A percentile compares a stretch with the other conserved stretches of the same genome.
phyloP scores from a whole-genome alignment of 2,329 filamentous ascomycete species.

The Teratosphaeria zuluensis region DNA sequence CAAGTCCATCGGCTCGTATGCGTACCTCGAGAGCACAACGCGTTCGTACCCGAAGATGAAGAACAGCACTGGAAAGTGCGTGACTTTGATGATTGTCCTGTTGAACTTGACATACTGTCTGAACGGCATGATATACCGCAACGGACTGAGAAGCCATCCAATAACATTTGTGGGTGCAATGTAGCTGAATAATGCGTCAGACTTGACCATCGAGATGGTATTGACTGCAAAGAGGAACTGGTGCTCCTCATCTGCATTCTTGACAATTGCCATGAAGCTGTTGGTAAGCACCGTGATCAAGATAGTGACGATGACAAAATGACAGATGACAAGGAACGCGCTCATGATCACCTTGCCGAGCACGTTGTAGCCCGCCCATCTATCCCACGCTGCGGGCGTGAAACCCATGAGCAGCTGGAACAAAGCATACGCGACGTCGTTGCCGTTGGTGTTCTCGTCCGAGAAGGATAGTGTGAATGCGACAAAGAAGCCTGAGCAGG shows the following conservation, averaged over 20 bases:
- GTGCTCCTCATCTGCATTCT: constrained; percentile 88
- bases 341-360: constrained; percentile 68
- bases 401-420: constrained; percentile 96
- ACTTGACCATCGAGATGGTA: constrained; percentile 96
- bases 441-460: constrained; percentile 58
- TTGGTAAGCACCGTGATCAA: constrained; percentile 93
- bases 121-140: constrained; percentile 72
- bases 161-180: constrained; percentile 85
- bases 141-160: constrained; percentile 77
- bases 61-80: constrained; percentile 80
- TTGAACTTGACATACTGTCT: constrained; percentile 76
- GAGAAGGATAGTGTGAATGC: constrained; percentile 78
- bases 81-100: constrained; percentile 81
- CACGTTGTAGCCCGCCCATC: constrained; percentile 71
- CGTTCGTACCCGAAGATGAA: constrained; percentile 82
- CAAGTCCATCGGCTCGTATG: constrained; percentile 76
- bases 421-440: constrained; percentile 74
- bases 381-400: constrained; percentile 87
- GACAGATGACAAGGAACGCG: constrained; percentile 84
- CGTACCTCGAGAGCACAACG: constrained; percentile 60
- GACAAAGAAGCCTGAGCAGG: constrained; percentile 90
- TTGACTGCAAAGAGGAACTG: constrained; percentile 91
- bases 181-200: constrained; percentile 92
- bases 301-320: constrained; percentile 90
- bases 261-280: constrained; percentile 89